Percentiles rank a stretch among this genome's conserved stretches.
Conservation (phyloP, 768 basidiomycete species). For the Boletus rufocinnamomeus region DNA sequence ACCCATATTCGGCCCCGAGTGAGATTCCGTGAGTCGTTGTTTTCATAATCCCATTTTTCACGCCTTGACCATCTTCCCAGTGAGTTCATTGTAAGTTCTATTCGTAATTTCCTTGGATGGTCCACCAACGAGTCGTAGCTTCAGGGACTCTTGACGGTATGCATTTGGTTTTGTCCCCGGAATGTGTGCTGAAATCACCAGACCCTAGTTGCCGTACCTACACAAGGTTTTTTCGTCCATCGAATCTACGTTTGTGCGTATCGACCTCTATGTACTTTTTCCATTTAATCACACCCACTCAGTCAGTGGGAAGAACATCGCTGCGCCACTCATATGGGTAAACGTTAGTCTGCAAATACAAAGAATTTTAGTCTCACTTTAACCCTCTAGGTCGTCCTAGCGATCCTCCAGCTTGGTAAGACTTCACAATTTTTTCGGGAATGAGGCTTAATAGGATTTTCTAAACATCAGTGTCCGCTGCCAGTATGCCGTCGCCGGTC, state of each 20-base stretch:
- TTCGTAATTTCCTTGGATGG: background rate
- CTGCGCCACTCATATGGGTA: constrained; percentile 15
- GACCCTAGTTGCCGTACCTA: background rate
- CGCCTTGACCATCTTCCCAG: background rate
- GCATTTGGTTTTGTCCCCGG: background rate
- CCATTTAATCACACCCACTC: background rate
- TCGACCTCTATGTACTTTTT: background rate
- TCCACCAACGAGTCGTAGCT: constrained; percentile 3
- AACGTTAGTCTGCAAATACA: background rate
- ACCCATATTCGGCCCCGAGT: background rate
- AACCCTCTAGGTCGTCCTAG: background rate
- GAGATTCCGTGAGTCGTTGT: constrained; percentile 4
- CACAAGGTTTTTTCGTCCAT: constrained; percentile 15
- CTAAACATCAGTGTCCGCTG: background rate
- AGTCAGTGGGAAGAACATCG: constrained; percentile 13
- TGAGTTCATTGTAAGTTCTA: background rate
- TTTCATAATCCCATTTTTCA: too few species aligned
- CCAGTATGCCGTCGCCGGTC: background rate
- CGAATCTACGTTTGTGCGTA: constrained; percentile 18
- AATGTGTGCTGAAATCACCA: constrained; percentile 2
- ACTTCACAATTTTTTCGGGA: too few species aligned
- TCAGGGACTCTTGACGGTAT: constrained; percentile 3
- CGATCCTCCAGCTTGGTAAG: constrained; percentile 15
- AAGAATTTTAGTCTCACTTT: background rate
- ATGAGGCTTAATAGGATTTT: background rate